Base-by-base conservation (phyloP, 768 basidiomycete species). In the Gymnopilus dilepis region DNA sequence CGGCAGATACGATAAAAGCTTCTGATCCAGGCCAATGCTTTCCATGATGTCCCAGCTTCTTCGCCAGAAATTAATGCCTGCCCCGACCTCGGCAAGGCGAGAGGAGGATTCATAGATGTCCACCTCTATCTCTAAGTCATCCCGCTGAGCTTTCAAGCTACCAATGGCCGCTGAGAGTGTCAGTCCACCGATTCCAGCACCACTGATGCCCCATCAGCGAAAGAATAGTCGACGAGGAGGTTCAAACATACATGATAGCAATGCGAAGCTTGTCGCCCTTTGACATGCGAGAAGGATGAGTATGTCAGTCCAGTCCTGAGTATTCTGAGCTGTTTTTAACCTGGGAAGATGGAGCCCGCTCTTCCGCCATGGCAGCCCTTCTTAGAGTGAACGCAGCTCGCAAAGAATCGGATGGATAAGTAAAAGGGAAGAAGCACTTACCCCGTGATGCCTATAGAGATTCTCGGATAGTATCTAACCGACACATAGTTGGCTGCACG, bases 91-190 rank as follows among this genome's bases (percentile, higher is more conserved):
- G 2, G 74, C 72, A 30, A 84, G 73, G 22, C 67, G 67, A 0
- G 76, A 61, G 2, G 80, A 70, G 8, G 78, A 73, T 55, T 84
- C 82, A 62, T 80, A 84, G 12, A 83, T 62, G n/a, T 77, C 73
- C 2, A 83, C 70, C 0, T 76, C 70, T 8, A 83, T 70, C 0
- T 76, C 70, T 8, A 75, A 62, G 2, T 62, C 17, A 9, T 28
- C 65, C 52, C 61, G 56, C 17, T 65, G 59, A 6, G 59, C 55
- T 13, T 66, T 69, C 58, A 69, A 26, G 17, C 56, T 58, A 12
- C 59, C 60, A 17, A 72, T 57, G 9, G 69, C 69, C 0, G 59
- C 62, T 24, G 69, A 65, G 4, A 72, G 61, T 12, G 64, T 65
- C 7, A 72, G 34, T 9, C 66, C 66, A 17, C 66, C 63, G 8